Percentiles rank a stretch among this genome's conserved stretches.
These are phyloP conservation scores for Hymenoscyphus scutula DNA, from an alignment of 2,329 filamentous ascomycete species.

Conservation along the genomic window DNA sequence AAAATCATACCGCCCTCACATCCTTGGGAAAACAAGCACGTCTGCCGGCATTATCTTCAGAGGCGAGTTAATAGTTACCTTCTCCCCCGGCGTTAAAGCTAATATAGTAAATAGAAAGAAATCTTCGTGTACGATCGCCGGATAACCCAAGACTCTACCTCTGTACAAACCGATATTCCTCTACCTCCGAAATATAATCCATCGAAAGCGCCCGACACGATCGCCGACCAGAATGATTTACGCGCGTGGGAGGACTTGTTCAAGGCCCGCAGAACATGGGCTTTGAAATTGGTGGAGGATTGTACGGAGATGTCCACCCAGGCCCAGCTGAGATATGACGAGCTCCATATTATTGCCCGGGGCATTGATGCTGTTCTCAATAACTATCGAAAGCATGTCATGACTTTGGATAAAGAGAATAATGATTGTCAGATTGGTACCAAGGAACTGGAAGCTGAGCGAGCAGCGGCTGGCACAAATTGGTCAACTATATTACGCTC, in stretches of 20 bases:
- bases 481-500: conserved; percentile 68
- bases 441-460: conserved; percentile 64
- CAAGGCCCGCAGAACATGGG: conserved; percentile 77
- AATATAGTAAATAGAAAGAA: conserved; percentile 60
- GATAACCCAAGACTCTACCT: conserved; percentile 56
- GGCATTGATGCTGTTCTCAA: conserved; percentile 82
- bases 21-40: conserved; percentile 56
- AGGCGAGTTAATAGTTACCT: conserved; percentile 53
- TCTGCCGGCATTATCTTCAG: conserved; percentile 70
- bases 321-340: conserved; percentile 64
- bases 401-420: conserved; percentile 68
- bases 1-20: conserved; percentile 85
- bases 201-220: conserved; percentile 74
- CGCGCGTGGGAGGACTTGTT: conserved; percentile 88
- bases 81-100: conserved; percentile 16
- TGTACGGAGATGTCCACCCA: conserved; percentile 63
- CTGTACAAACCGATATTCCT: conserved; percentile 48
- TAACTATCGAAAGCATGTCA: conserved; percentile 76
- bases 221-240: conserved; percentile 75
- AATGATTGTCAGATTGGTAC: conserved; percentile 70
- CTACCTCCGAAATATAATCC: conserved; percentile 54
- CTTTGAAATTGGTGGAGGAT: conserved; percentile 64
- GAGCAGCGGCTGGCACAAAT: conserved; percentile 58
- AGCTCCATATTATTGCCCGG: conserved; percentile 73
- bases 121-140: conserved; percentile 90